Evolutionary conservation across 2,329 filamentous ascomycete species (phyloP), one percentile per base, ranked within the genome.

Genomic region (Stachybotrys elegans): DNA sequence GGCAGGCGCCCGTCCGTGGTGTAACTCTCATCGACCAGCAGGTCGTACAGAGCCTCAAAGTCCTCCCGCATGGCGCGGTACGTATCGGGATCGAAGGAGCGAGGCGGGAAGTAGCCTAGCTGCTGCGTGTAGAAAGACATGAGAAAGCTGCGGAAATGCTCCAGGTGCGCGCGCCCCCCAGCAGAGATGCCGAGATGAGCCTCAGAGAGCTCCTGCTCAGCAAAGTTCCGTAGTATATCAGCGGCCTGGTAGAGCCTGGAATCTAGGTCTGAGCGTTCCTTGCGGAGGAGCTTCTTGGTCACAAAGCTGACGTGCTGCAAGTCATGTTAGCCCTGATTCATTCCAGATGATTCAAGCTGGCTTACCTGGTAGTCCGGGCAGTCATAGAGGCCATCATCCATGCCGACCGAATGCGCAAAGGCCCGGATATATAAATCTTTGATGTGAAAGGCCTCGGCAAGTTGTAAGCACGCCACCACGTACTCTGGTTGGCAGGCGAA

Each of bases 321-420:
- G 17, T 2, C 3, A 34, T 43, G 50, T 62, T 44, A 65, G 57
- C 43, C 43, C 9, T 5, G n/a, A n/a, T n/a, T n/a, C n/a, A n/a
- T n/a, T n/a, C n/a, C n/a, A n/a, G n/a, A n/a, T n/a, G n/a, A n/a
- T n/a, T n/a, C n/a, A n/a, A 14, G 21, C 21, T 42, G 42, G 65
- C 76, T 53, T 67, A 84, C 82, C 59, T 75, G 67, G 48, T 81
- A 86, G 49, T 86, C 85, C 2, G 73, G 59, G 51, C 75, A 78
- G 6, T 65, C 56, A 32, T 71, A 67, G 5, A 91, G 49, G 21
- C 69, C 68, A 17, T 85, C 78, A 47, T 76, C 78, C 86, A 92
- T 90, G 35, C 87, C 88, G 27, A 85, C 83, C 57, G 86, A 89
- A 56, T 93, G 88, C 13, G 78, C 75, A 62, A 91, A 89, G 0